phyloP scores from a whole-genome alignment of 73 alveolate genomes.

The Paramecium octaurelia region DNA sequence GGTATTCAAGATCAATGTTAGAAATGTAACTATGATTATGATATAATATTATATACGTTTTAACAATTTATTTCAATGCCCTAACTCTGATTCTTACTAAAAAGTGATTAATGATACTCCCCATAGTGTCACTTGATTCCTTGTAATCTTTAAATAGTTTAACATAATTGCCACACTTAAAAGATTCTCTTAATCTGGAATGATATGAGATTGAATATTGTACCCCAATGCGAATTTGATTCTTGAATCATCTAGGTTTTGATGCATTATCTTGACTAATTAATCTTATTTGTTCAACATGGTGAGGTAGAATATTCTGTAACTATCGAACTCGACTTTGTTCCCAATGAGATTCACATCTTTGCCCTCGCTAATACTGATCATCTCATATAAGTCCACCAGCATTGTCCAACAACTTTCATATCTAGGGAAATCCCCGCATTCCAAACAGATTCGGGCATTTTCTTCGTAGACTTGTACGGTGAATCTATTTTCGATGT shows the following conservation, averaged over 20 bases:
- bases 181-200: not conserved
- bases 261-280: constrained; percentile 1
- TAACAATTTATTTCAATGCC: constrained; percentile 59
- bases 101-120: constrained; percentile 72
- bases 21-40: not conserved
- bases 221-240: constrained; percentile 41
- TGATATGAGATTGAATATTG: not conserved
- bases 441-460: constrained; percentile 85
- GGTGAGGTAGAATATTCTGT: constrained; percentile 69
- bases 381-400: constrained; percentile 64
- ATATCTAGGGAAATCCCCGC: constrained; percentile 77
- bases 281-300: constrained; percentile 64
- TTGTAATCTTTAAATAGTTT: constrained; percentile 71
- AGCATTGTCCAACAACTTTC: constrained; percentile 82
- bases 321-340: constrained; percentile 70
- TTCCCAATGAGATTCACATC: constrained; percentile 26
- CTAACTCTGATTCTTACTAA: constrained; percentile 64
- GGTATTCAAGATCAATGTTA: not conserved
- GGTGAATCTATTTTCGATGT: constrained; percentile 72
- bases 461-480: constrained; percentile 84
- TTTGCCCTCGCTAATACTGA: constrained; percentile 72
- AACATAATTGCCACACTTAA: constrained; percentile 69
- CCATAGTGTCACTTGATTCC: constrained; percentile 72
- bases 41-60: not conserved
- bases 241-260: constrained; percentile 15